Conservation (phyloP, 192 early-diverging fungal genomes). For the Borealophlyctis nickersoniae region DNA sequence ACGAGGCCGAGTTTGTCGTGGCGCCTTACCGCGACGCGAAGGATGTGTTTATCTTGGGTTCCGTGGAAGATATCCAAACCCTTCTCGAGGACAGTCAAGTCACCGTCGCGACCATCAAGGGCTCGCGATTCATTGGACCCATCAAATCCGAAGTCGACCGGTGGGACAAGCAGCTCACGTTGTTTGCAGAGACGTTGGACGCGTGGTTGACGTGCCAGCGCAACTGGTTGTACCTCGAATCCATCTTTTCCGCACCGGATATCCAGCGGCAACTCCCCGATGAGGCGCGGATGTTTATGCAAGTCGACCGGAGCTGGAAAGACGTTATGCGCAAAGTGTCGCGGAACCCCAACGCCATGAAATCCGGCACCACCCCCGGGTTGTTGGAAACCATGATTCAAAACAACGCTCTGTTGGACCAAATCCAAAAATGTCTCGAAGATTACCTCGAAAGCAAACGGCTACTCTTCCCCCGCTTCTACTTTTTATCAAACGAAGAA, state of each 20-base stretch:
- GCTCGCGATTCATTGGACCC: constrained; percentile 57
- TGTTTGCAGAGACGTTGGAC: constrained; percentile 59
- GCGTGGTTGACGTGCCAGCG: constrained; percentile 58
- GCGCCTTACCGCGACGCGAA: constrained; percentile 52
- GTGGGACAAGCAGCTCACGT: constrained; percentile 56
- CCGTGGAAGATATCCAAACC: constrained; percentile 61
- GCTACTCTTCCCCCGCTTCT: constrained; percentile 60
- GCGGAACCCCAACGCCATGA: constrained; percentile 66
- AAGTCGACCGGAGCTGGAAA: constrained; percentile 62
- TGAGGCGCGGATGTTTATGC: constrained; percentile 58
- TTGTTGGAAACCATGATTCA: constrained; percentile 58
- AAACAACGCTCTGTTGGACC: constrained; percentile 56
- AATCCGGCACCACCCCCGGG: constrained; percentile 54
- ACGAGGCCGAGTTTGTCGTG: constrained; percentile 56
- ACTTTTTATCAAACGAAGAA: constrained; percentile 65
- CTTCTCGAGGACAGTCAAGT: constrained; percentile 59
- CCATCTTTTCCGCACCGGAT: constrained; percentile 61
- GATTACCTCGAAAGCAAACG: constrained; percentile 61
- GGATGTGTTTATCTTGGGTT: constrained; percentile 60
- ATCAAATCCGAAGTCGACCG: constrained; percentile 57
- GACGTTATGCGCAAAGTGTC: constrained; percentile 55
- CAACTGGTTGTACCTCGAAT: constrained; percentile 61
- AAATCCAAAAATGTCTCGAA: constrained; percentile 65
- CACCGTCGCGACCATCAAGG: constrained; percentile 58
- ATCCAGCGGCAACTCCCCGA: constrained; percentile 66